Evolutionary conservation across 805 yeast species (phyloP).

Genomic region (Metschnikowia drakensbergensis): DNA sequence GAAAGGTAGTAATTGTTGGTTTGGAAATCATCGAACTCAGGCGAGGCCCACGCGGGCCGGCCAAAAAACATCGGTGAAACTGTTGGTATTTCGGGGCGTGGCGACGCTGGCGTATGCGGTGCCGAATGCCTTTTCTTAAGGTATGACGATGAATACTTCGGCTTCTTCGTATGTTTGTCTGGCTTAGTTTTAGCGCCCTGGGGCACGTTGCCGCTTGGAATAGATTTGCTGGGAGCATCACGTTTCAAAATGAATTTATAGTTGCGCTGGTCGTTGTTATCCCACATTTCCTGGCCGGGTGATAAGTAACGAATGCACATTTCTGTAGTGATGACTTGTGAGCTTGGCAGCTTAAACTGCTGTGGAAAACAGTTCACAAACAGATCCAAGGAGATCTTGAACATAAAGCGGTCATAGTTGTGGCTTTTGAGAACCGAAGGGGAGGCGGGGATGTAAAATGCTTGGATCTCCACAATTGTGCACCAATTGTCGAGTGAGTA

Average conservation of each 20-base stretch:
- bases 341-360: constrained; percentile 8
- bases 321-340: constrained; percentile 24
- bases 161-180: constrained; percentile 20
- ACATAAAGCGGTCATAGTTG: constrained; percentile 67
- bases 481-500: constrained; percentile 80
- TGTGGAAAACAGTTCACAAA: constrained; percentile 8
- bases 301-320: constrained; percentile 59
- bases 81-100: not conserved
- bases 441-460: constrained; percentile 54
- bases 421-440: constrained; percentile 47
- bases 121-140: constrained; percentile 33
- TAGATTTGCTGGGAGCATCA: not conserved
- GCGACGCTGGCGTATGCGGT: not conserved
- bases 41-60: not conserved
- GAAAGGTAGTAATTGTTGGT: constrained; percentile 34
- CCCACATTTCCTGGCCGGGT: constrained; percentile 63
- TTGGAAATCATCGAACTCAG: constrained; percentile 27
- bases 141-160: constrained; percentile 39
- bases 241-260: constrained; percentile 42
- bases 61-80: not conserved
- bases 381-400: constrained; percentile 48
- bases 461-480: constrained; percentile 66
- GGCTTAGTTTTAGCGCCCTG: constrained; percentile 12
- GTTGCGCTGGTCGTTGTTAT: constrained; percentile 61
- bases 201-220: constrained; percentile 6